Base-by-base conservation (phyloP, 192 early-diverging fungal genomes). In the Umbelopsis sp. region DNA sequence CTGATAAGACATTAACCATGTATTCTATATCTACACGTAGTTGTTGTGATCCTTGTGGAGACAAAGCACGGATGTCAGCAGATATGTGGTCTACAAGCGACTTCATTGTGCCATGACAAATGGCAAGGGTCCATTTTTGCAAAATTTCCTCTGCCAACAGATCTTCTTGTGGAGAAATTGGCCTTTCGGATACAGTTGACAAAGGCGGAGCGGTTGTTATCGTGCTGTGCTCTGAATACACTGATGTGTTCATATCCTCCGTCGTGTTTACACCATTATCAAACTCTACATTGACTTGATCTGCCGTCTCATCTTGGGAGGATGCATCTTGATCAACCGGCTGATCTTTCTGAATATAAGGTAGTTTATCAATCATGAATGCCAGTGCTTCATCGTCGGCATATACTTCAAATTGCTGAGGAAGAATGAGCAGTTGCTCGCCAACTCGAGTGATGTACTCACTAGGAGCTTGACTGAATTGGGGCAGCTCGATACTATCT, bases 401-500 rank as follows among this genome's bases (percentile, higher is more conserved):
- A 68, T 88, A 86, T 12, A 88, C 80, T 16, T 91, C 91, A 70
- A 94, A 84, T 16, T 90, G 85, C 52, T 91, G 87, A 14, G 93
- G 88, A 9, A 92, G 79, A 36, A 82, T 86, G 6, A 92, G 74
- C 11, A 94, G 66, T 65, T 89, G 83, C 65, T 92, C 90, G 14
- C 92, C 86, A 38, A 92, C 69, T 56, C 83, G 80, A 3, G 90
- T 90, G 36, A 93, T 90, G 70, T 91, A 92, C 16, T 85, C 82
- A 36, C 70, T 81, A 17, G 92, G 93, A 24, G 85, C 86, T 9
- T 90, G 71, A 75, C 88, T 85, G 80, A 94, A 92, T 56, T 49
- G 41, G 2, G 67, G 69, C 14, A 70, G 56, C 11, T 70, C 69
- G 4, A 45, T 41, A 66, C 31, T 31, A 62, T 62, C 56, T 12